Conservation (phyloP, 345 rosid species). For the Salix udensis region DNA sequence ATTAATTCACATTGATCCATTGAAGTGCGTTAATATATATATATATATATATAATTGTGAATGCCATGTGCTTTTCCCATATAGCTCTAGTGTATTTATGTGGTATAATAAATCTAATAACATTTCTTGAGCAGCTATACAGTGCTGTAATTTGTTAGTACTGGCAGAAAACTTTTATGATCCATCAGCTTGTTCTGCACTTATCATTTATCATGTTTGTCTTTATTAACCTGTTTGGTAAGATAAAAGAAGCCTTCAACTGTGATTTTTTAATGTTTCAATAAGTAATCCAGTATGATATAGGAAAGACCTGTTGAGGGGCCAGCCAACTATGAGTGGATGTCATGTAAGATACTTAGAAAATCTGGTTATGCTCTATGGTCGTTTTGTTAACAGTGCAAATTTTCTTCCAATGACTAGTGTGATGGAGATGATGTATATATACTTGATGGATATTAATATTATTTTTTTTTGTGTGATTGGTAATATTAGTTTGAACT, state of each 20-base stretch:
- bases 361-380: neutral
- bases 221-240: neutral
- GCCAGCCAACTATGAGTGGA: neutral
- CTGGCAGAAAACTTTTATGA: neutral
- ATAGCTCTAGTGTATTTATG: neutral
- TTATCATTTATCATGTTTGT: neutral
- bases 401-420: neutral
- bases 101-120: neutral
- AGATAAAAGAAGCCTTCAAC: neutral
- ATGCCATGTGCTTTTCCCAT: neutral
- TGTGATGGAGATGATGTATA: neutral
- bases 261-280: neutral
- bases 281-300: neutral
- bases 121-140: neutral
- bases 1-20: neutral
- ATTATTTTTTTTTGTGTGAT: neutral
- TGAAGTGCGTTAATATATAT: neutral
- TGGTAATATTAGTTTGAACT: neutral
- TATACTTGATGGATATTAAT: neutral
- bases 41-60: neutral
- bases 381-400: neutral
- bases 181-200: neutral
- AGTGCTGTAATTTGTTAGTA: neutral
- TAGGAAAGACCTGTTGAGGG: neutral
- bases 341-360: neutral